phyloP scores from a whole-genome alignment of 371 early-diverging fungal species.

The Apophysomyces elegans region DNA sequence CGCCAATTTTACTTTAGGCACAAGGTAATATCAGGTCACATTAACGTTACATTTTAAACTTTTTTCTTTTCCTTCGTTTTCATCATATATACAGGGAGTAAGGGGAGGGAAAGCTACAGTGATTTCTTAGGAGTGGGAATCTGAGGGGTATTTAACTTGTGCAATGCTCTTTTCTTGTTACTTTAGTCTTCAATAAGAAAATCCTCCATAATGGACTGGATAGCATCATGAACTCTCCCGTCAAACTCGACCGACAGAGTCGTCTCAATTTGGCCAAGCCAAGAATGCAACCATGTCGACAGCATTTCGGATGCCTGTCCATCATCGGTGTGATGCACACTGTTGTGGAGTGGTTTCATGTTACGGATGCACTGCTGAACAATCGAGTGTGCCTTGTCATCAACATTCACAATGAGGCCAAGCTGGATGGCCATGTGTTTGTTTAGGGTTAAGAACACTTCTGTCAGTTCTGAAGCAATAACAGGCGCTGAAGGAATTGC shows the following conservation, averaged over 20 bases:
- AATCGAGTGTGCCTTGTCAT: conserved; percentile 27
- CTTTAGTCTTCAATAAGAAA: conserved; percentile 29
- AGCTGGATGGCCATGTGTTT: conserved; percentile 31
- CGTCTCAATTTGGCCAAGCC: conserved; percentile 24
- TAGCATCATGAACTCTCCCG: conserved; percentile 31
- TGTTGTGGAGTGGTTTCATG: neutral
- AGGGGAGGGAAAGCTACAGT: neutral
- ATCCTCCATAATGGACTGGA: conserved; percentile 31
- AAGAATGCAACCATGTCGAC: conserved; percentile 25
- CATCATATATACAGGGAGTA: neutral
- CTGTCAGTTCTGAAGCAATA: conserved; percentile 17
- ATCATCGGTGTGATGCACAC: neutral
- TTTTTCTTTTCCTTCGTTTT: neutral
- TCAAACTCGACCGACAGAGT: conserved; percentile 27
- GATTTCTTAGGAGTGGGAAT: neutral
- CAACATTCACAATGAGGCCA: conserved; percentile 27
- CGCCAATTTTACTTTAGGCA: too few species aligned
- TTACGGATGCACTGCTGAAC: conserved; percentile 22
- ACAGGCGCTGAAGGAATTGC: conserved; percentile 10
- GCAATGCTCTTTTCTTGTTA: neutral
- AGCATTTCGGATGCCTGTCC: conserved; percentile 11
- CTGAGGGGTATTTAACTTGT: conserved; percentile 1
- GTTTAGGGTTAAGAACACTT: conserved; percentile 25
- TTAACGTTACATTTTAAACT: neutral
- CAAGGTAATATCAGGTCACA: neutral